Base-by-base conservation (phyloP, 768 basidiomycete genomes). In the Aureoboletus auriporus region DNA sequence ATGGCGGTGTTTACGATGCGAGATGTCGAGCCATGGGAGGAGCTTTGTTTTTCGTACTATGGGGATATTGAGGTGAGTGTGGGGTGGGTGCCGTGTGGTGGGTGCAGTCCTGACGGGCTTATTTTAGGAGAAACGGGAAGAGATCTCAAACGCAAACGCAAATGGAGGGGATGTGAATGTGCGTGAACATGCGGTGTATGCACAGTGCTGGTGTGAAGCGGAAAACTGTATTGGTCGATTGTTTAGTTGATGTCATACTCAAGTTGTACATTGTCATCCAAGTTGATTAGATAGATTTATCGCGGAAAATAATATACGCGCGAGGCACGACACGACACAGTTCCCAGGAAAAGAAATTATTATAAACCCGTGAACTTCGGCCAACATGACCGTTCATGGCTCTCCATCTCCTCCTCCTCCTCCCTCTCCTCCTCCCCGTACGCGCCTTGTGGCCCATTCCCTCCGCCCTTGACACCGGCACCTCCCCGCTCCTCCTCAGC, bases 21-120 rank as follows among this genome's bases (percentile, higher is more conserved):
- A 8, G 83, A 89, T 51, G 79, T 92, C 12, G 74, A 76, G 34
- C 71, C 77, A 0, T 72, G 73, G 39, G 82, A 90, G 51, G 89
- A 93, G 56, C 72, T 93, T 8, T 85, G 81, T 52, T 92, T 93
- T 61, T 83, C 80, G 11, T 93, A 93, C 62, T 68, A 62, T 41
- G 89, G 89, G 1, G 76, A 69, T n/a, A 72, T 71, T 6, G 72
- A 73, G 56, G 73, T 45, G 65, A 75, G 50, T 50, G 37, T 0
- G 3, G 12, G 3, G 17, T 11, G 0, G 0, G 23, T 16, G 38
- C 5, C 11, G 6, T 11, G 4, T 7, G n/a, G 27, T 35, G 36
- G 5, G 6, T 16, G 12, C 28, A 35, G 6, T 42, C 33, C 42
- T 51, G 33, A 52, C 14, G 3, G 0, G 2, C 8, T 14, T 12